These are phyloP conservation scores for Porphyrellus sp. DNA, from an alignment of 1,284 basidiomycete genomes.

Conservation along the genomic window DNA sequence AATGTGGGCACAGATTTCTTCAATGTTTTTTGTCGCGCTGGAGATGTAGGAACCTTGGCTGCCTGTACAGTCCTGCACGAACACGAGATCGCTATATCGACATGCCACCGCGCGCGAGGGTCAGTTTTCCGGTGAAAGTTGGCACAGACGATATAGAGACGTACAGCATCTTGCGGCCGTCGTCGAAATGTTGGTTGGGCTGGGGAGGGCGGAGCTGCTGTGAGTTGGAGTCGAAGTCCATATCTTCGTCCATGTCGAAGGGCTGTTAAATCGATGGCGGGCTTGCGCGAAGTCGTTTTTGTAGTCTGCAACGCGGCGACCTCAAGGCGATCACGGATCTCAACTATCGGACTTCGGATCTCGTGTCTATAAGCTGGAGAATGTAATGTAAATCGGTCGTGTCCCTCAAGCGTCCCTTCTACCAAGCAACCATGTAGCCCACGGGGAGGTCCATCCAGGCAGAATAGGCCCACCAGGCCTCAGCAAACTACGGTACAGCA, in stretches of 20 bases:
- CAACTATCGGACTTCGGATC: constrained; percentile 34
- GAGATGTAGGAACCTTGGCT: constrained; percentile 82
- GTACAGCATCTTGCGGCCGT: constrained; percentile 71
- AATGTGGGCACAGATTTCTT: constrained; percentile 94
- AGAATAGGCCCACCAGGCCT: constrained; percentile 55
- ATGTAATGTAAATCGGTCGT: constrained; percentile 4
- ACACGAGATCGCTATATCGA: constrained; percentile 73
- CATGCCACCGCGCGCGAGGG: neutral
- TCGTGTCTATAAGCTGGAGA: constrained; percentile 19
- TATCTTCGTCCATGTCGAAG: constrained; percentile 70
- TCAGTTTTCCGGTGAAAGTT: constrained; percentile 12
- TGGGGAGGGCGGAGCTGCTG: constrained; percentile 38
- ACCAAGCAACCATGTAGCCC: constrained; percentile 60
- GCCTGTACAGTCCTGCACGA: constrained; percentile 90
- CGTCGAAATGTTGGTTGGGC: constrained; percentile 38
- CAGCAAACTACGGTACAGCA: constrained; percentile 64
- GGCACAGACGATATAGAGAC: constrained; percentile 45
- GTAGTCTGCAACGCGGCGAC: constrained; percentile 28
- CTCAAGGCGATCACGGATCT: constrained; percentile 42
- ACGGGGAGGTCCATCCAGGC: constrained; percentile 52
- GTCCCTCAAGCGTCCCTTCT: constrained; percentile 40
- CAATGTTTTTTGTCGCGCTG: constrained; percentile 96
- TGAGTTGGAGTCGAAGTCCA: constrained; percentile 55
- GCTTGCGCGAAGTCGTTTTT: constrained; percentile 17
- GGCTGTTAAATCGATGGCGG: constrained; percentile 14